Base-by-base conservation (phyloP, 768 basidiomycete genomes). In the Rhodotorula paludigena region DNA sequence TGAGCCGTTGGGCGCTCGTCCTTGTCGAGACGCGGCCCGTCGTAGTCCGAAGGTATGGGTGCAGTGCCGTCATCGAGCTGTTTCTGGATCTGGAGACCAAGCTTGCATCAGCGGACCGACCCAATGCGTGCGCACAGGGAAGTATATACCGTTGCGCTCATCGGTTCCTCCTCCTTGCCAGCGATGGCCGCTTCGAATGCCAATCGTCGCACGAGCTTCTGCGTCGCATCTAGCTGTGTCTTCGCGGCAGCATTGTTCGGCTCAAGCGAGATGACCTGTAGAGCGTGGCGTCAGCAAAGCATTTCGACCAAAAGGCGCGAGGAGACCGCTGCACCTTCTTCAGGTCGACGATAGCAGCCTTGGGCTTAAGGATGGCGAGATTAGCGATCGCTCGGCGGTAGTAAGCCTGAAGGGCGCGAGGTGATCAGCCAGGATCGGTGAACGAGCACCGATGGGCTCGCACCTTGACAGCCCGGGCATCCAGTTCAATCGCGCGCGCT, bases 401-500 rank as follows among this genome's bases (percentile, higher is more conserved):
- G 75, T 78, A 80, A 2, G 80, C 80, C 71, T 44, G 57, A n/a
- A n/a, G n/a, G n/a, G n/a, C n/a, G n/a, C n/a, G n/a, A n/a, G n/a
- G n/a, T n/a, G n/a, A n/a, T n/a, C n/a, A n/a, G n/a, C n/a, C n/a
- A n/a, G n/a, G n/a, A n/a, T n/a, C n/a, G n/a, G n/a, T n/a, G n/a
- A n/a, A n/a, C n/a, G n/a, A n/a, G n/a, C 91, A 77, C 87, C 91
- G 0, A 89, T 30, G n/a, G 35, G 15, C 25, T 8, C 60, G 89
- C 77, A 65, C 71, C 60, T 99, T 99, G 60, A 86, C 87, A 77
- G 94, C 96, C 73, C 85, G 87, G 2, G 89, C 85, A 79, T 98
- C 91, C 61, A 98, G 79, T 68, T 87, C 81, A 66, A 98, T 89
- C 20, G 94, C 94, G 73, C 86, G 87, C 64, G 84, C 90, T 92